Conservation (phyloP, 2,329 filamentous ascomycete genomes). For the Trichoderma sp. region DNA sequence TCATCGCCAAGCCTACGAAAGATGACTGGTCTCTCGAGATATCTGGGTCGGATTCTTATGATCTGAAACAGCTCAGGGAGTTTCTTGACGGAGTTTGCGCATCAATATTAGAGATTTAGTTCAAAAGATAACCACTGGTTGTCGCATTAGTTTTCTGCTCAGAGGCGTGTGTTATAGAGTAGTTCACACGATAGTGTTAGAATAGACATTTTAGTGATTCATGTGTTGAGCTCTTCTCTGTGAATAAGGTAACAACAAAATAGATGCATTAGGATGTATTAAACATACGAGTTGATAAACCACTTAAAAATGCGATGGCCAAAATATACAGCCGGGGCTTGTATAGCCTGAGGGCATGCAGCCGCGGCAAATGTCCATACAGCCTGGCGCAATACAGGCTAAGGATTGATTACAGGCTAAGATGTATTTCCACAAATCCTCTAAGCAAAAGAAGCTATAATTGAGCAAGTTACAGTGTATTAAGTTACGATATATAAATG, state of each 20-base stretch:
- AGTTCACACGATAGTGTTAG: background rate
- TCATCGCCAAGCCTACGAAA: background rate
- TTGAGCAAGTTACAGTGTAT: background rate
- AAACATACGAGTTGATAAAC: background rate
- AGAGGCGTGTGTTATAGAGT: background rate
- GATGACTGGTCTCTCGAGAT: background rate
- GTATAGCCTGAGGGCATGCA: background rate
- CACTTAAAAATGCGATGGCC: background rate
- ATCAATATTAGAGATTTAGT: background rate
- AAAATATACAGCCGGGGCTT: background rate
- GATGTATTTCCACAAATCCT: background rate
- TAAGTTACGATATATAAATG: background rate
- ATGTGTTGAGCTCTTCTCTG: no score
- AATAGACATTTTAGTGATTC: background rate
- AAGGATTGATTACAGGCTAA: background rate
- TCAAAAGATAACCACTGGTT: background rate
- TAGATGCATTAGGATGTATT: background rate
- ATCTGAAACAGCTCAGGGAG: background rate
- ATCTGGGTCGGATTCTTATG: background rate
- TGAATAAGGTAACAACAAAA: background rate
- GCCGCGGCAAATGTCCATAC: background rate
- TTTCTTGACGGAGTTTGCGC: background rate
- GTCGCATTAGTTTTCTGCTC: background rate
- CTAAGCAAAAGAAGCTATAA: background rate
- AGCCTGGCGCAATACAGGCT: background rate